Percentiles rank a stretch among this genome's conserved stretches.
Evolutionary conservation across 345 rosid genomes (phyloP).

Genomic region (Boechera stricta): DNA sequence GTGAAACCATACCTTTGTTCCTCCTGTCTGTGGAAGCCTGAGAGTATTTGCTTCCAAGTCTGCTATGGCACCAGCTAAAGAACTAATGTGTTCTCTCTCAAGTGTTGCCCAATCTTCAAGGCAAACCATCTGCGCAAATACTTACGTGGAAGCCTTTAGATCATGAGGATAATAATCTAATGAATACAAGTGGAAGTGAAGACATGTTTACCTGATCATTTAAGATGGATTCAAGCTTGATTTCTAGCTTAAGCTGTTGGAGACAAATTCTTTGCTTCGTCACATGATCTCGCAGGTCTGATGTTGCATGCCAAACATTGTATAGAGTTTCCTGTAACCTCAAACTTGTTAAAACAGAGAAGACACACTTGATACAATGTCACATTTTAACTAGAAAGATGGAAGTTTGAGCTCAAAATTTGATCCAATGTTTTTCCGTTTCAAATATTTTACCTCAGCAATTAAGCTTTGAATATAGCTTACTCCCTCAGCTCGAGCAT

Average conservation of each 20-base stretch:
- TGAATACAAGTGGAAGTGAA: slow-evolving; percentile 31
- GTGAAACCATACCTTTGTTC: slow-evolving; percentile 67
- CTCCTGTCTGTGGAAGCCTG: slow-evolving; percentile 75
- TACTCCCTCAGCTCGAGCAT: slow-evolving; percentile 73
- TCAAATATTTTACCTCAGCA: slow-evolving; percentile 66
- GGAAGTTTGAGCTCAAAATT: not conserved
- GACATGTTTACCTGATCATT: slow-evolving; percentile 62
- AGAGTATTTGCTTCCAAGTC: slow-evolving; percentile 91
- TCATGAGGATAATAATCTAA: slow-evolving; percentile 1
- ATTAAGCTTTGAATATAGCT: slow-evolving; percentile 63
- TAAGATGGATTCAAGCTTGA: slow-evolving; percentile 69
- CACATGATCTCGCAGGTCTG: slow-evolving; percentile 67
- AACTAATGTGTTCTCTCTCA: slow-evolving; percentile 72
- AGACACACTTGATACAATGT: not conserved
- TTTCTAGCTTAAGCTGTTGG: slow-evolving; percentile 68
- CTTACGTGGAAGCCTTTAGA: slow-evolving; percentile 21
- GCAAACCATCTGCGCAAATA: slow-evolving; percentile 60
- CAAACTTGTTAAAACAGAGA: slow-evolving; percentile 37
- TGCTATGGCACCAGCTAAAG: slow-evolving; percentile 74
- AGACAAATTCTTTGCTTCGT: slow-evolving; percentile 62
- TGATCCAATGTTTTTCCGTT: not conserved
- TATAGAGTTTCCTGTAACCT: slow-evolving; percentile 70
- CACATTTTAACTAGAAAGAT: not conserved
- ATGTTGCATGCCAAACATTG: slow-evolving; percentile 72
- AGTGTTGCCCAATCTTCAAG: slow-evolving; percentile 84